Base-by-base conservation (phyloP, 371 early-diverging fungal species). In the Thermomucor indicae-seudaticae region DNA sequence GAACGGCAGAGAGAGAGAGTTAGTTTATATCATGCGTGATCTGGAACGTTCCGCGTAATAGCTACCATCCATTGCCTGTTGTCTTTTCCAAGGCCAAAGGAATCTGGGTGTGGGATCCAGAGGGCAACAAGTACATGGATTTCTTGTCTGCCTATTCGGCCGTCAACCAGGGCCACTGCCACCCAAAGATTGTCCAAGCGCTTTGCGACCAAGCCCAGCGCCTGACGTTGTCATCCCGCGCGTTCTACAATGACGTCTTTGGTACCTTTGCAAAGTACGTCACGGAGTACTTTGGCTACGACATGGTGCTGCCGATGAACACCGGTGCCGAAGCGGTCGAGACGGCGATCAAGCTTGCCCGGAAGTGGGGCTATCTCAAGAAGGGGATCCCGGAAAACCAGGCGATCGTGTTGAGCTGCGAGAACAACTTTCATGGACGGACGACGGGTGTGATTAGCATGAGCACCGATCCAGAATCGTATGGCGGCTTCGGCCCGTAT, bases 301-400 rank as follows among this genome's bases (percentile, higher is more conserved):
- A 96, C 47, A 96, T 94, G 96, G 93, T 98, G 31, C 78, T 97
- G 48, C 97, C 97, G 42, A 92, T 95, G 87, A 98, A 98, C 83
- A 96, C 97, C 8, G 98, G 98, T 54, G 96, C 96, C 49, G 98
- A 98, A 64, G 97, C 95, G 8, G 97, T 98, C 20, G 98, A 98
- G 67, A 96, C 98, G 6, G 98, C 94, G 16, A 85, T 98, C 67
- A 98, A 98, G 78, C 82, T 98, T n/a, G 90, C 97, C 37, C 86
- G 98, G 62, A 90, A 90, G 70, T 98, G 97, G 97, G 98, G 90
- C 16, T 96, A 96, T 74, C 55, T 78, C 50, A 87, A 90, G 76
- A 98, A 98, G 80, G 83, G 87, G 8, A 89, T 98, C 37, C 81
- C 88, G 14, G 78, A 81, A 39, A 82, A 89, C 55, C 63, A 93